Percentiles rank a stretch among this genome's conserved stretches.
Conservation (phyloP, 305 asterid genomes). For the Ajuga reptans region DNA sequence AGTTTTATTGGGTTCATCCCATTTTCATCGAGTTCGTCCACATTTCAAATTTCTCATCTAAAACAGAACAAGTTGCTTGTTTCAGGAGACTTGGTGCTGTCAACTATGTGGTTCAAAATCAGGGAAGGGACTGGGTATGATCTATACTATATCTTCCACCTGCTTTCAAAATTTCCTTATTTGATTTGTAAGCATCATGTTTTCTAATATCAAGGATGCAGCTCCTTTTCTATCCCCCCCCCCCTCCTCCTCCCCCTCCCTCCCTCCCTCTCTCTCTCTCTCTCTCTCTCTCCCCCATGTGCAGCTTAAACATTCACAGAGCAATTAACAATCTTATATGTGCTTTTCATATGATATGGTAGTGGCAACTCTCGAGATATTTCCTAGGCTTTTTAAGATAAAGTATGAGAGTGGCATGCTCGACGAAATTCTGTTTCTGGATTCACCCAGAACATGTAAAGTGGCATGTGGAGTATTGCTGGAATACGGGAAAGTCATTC, state of each 20-base stretch:
- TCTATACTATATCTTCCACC: background rate
- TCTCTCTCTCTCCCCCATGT: no score
- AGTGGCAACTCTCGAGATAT: slow-evolving; percentile 47
- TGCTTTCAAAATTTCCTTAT: background rate
- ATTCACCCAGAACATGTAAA: slow-evolving; percentile 34
- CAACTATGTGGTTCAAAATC: slow-evolving; percentile 47
- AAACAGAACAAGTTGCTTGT: slow-evolving; percentile 1
- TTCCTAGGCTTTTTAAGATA: slow-evolving; percentile 48
- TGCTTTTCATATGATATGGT: slow-evolving; percentile 13
- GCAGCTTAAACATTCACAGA: background rate
- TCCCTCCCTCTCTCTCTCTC: no score
- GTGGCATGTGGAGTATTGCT: slow-evolving; percentile 35
- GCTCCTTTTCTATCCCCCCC: background rate
- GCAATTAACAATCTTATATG: background rate
- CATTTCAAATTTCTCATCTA: background rate
- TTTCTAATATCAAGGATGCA: background rate
- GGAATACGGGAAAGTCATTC: slow-evolving; percentile 43
- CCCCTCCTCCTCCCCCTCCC: background rate
- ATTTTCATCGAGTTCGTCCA: background rate
- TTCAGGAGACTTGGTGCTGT: slow-evolving; percentile 52
- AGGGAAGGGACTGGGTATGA: slow-evolving; percentile 53
- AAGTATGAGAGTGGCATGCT: slow-evolving; percentile 44
- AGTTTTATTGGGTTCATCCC: background rate
- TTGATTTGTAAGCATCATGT: background rate
- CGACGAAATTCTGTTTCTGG: slow-evolving; percentile 47